Conservation (phyloP, 2,329 filamentous ascomycete genomes). For the Xylaria sp. region DNA sequence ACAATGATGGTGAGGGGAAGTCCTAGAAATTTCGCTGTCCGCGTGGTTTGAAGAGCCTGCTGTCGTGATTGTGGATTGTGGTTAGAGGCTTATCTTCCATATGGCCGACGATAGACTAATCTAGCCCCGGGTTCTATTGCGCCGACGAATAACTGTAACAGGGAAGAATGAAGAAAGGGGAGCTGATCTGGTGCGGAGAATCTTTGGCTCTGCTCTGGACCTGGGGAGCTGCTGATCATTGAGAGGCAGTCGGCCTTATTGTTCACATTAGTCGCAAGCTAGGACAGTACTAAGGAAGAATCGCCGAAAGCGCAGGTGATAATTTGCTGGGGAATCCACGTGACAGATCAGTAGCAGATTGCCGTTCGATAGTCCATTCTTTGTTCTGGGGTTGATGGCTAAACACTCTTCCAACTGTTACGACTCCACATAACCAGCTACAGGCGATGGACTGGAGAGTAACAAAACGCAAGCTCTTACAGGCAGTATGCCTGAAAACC, state of each 20-base stretch:
- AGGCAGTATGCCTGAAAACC: background rate
- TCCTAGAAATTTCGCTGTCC: constrained; percentile 21
- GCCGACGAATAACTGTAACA: constrained; percentile 15
- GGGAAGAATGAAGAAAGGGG: constrained; percentile 7
- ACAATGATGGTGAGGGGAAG: constrained; percentile 24
- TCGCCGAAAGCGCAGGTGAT: constrained; percentile 15
- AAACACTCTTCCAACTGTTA: constrained; percentile 6
- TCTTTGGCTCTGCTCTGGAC: constrained; percentile 8
- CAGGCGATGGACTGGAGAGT: background rate
- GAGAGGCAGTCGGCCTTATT: constrained; percentile 6
- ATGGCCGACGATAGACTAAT: constrained; percentile 2
- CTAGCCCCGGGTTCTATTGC: constrained; percentile 19
- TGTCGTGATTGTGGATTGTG: constrained; percentile 10
- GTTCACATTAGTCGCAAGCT: constrained; percentile 16
- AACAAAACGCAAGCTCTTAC: background rate
- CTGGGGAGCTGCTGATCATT: constrained; percentile 3
- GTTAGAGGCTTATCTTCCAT: constrained; percentile 10
- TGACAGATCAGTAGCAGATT: constrained; percentile 16
- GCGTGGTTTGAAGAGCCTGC: constrained; percentile 27
- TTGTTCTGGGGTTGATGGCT: constrained; percentile 22
- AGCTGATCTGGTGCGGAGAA: constrained; percentile 6
- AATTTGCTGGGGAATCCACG: constrained; percentile 22
- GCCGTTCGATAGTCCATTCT: constrained; percentile 8
- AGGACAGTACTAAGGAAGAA: constrained; percentile 19
- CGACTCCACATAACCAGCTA: background rate